phyloP scores from a whole-genome alignment of 176 grass and related monocot species.

The Olyra latifolia region DNA sequence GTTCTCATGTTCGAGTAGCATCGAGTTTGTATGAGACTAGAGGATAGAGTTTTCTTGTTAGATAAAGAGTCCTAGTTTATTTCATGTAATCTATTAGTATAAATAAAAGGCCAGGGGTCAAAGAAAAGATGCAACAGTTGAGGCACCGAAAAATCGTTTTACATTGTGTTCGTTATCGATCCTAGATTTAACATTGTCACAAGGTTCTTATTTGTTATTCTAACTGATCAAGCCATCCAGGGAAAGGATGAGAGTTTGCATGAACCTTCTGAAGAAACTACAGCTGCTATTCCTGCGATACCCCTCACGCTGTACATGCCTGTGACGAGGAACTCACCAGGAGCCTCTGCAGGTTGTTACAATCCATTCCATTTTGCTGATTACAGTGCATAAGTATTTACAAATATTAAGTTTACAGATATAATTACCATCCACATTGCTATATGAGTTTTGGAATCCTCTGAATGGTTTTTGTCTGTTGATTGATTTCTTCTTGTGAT shows the following conservation, averaged over 20 bases:
- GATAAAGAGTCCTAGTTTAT: no score
- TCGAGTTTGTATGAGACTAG: no score
- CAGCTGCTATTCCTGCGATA: conserved; percentile 56
- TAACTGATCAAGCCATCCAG: conserved; percentile 17
- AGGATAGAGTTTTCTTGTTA: no score
- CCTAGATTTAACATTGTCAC: no score
- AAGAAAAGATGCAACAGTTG: no score
- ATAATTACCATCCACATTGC: background rate
- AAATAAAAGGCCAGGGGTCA: no score
- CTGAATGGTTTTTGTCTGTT: background rate
- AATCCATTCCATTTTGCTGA: conserved; percentile 13
- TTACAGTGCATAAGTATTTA: background rate
- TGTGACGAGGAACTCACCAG: conserved; percentile 28
- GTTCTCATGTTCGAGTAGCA: no score
- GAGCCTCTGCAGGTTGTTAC: conserved; percentile 50
- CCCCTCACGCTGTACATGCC: conserved; percentile 60
- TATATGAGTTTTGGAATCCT: background rate
- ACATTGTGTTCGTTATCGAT: no score
- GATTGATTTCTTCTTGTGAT: background rate
- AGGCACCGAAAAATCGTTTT: no score
- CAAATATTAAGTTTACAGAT: background rate
- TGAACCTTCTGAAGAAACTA: conserved; percentile 34
- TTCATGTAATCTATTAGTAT: no score
- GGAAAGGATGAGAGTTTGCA: conserved; percentile 26
- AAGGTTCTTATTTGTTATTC: conserved; percentile 36